These are phyloP conservation scores for Phoenix roebelenii DNA, from an alignment of 176 grass and related monocot species.

Conservation along the genomic window DNA sequence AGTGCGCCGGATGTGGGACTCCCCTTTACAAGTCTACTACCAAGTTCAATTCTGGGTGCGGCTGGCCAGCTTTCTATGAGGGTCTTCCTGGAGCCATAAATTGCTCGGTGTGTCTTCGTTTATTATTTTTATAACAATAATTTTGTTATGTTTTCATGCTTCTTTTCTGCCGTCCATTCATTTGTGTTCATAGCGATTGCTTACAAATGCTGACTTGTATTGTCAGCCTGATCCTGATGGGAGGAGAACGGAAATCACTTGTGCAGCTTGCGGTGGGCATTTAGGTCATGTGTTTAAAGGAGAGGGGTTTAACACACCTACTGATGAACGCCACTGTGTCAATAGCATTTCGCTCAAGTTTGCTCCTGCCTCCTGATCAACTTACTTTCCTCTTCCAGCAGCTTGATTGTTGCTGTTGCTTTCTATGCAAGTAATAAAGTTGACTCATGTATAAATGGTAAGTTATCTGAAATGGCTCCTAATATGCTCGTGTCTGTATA, in stretches of 20 bases:
- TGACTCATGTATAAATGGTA: too few species aligned
- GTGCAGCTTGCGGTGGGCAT: constrained; percentile 67
- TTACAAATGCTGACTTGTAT: neutral
- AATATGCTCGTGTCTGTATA: too few species aligned
- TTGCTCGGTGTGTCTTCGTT: constrained; percentile 28
- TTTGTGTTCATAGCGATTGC: too few species aligned
- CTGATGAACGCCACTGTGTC: constrained; percentile 81
- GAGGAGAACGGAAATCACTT: constrained; percentile 63
- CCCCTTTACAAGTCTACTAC: constrained; percentile 77
- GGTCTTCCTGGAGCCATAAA: constrained; percentile 83
- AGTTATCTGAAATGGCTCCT: too few species aligned
- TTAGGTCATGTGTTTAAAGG: constrained; percentile 86
- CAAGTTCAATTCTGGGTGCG: constrained; percentile 82
- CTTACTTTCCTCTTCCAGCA: too few species aligned
- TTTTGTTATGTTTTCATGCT: neutral
- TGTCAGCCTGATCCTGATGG: constrained; percentile 66
- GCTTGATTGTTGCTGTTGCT: too few species aligned
- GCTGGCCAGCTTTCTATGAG: constrained; percentile 91
- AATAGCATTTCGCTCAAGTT: constrained; percentile 84
- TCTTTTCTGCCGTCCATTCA: too few species aligned
- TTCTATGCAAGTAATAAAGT: too few species aligned
- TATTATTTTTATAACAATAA: neutral
- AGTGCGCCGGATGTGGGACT: constrained; percentile 58
- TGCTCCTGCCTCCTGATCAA: constrained; percentile 13
- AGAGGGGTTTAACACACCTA: constrained; percentile 85